Evolutionary conservation across 2,329 filamentous ascomycete species (phyloP), one percentile per base, ranked within the genome.

Genomic region (Capronia epimyces): DNA sequence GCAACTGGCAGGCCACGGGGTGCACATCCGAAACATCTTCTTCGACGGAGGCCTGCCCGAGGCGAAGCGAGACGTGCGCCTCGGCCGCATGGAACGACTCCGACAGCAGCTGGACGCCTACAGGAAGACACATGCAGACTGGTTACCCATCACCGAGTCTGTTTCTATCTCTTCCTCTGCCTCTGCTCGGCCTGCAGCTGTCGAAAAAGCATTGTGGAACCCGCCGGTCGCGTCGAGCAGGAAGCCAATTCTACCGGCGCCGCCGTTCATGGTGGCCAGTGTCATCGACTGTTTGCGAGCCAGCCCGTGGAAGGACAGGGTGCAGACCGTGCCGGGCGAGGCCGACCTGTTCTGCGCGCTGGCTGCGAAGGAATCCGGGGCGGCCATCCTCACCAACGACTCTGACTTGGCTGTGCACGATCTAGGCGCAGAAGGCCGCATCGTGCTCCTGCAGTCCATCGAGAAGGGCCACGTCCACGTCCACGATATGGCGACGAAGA

Each of bases 31-130:
- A 87, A 83, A 59, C 76, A 41, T 96, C 46, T 89, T 85, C 65
- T 96, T 97, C 62, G 91, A 97, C 66, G 89, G 89, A 12, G 83
- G 81, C 49, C 75, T 97, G 1, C 91, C 91, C 0, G 52, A 65
- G 0, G 67, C 73, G 3, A 95, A 95, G 64, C 74, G 76, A 27
- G 65, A 70, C 0, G 79, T 81, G 5, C 79, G 89, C 3, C 69
- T 83, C 44, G 67, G 76, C 8, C 77, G 89, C 27, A 72, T 86
- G 29, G 71, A 80, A 43, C 75, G 72, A 16, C 79, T 75, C 18
- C 79, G 84, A 6, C 68, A 70, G 3, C 75, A 79, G 18, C 69
- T 90, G 18, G 74, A 76, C 32, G 66, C 68, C 2, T 72, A 49
- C 41, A 45, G 54, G 16, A 53, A 49, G 9, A 12, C 29, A 8